Percentiles rank a stretch among this genome's conserved stretches.
Evolutionary conservation across 73 alveolate genomes (phyloP).

Genomic region (Uronychia setigera): DNA sequence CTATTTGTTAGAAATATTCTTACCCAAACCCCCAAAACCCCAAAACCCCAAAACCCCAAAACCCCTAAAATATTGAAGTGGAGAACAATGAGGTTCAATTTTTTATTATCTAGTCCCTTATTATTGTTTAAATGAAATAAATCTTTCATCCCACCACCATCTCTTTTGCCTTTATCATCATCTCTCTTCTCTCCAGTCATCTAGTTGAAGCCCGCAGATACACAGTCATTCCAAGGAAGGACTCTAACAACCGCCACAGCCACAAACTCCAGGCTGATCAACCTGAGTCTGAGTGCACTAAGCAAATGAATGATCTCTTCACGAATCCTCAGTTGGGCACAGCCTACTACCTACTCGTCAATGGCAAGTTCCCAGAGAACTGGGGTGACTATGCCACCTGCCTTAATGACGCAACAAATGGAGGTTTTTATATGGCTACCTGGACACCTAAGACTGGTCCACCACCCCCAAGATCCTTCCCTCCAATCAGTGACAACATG

Average conservation of each 20-base stretch:
- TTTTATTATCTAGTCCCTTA: too few species aligned
- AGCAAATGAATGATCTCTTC: constrained; percentile 15
- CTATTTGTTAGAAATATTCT: too few species aligned
- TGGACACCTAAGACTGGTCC: neutral
- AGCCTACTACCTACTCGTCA: constrained; percentile 49
- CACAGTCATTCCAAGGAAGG: neutral
- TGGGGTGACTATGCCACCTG: constrained; percentile 78
- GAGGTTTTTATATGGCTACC: constrained; percentile 28
- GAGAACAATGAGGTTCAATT: too few species aligned
- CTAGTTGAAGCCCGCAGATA: neutral
- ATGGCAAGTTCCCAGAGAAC: constrained; percentile 56
- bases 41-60: too few species aligned
- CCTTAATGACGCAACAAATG: constrained; percentile 48
- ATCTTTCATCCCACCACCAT: neutral
- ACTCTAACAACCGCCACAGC: neutral
- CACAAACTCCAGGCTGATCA: neutral
- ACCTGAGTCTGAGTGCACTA: constrained; percentile 2
- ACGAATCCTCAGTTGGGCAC: constrained; percentile 34
- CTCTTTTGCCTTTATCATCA: neutral
- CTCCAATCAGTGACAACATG: constrained; percentile 1
- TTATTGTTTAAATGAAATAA: neutral
- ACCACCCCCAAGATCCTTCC: neutral
- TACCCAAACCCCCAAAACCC: too few species aligned
- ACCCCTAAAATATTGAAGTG: too few species aligned
- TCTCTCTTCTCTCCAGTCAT: neutral